Conservation (phyloP, 2,329 filamentous ascomycete species). For the Purpureocillium lavendulum region DNA sequence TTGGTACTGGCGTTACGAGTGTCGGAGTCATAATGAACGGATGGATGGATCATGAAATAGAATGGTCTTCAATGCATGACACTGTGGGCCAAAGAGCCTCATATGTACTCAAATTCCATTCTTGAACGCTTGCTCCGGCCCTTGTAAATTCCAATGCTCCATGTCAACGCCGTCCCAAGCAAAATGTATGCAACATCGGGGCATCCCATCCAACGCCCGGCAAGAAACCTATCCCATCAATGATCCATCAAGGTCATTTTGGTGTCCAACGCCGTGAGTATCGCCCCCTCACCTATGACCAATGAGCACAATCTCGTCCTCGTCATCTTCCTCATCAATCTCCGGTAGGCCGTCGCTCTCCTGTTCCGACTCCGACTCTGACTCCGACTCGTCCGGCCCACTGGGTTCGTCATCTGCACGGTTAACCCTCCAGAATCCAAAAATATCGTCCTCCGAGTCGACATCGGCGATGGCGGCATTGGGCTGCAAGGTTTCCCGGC, state of each 20-base stretch:
- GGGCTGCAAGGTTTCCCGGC: constrained; percentile 15
- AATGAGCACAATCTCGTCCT: constrained; percentile 40
- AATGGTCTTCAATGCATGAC: no score
- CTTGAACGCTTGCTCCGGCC: background rate
- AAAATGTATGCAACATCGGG: no score
- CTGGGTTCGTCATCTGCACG: constrained; percentile 38
- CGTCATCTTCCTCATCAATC: constrained; percentile 40
- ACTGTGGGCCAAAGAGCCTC: background rate
- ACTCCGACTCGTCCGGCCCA: constrained; percentile 39
- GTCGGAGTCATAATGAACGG: no score
- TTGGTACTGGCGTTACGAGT: no score
- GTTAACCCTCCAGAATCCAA: constrained; percentile 47
- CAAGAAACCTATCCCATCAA: no score
- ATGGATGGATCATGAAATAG: no score
- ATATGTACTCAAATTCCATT: background rate
- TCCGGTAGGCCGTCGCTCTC: constrained; percentile 14
- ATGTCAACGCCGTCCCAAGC: no score
- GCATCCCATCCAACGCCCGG: no score
- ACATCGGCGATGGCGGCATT: constrained; percentile 24
- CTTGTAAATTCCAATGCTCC: no score
- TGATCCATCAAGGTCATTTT: no score
- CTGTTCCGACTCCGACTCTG: constrained; percentile 24
- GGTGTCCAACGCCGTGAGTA: background rate
- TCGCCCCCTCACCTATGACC: constrained; percentile 32
- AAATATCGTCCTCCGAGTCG: constrained; percentile 46